These are phyloP conservation scores for Tetracladium marchalianum DNA, from an alignment of 495 filamentous ascomycete species.

Conservation along the genomic window DNA sequence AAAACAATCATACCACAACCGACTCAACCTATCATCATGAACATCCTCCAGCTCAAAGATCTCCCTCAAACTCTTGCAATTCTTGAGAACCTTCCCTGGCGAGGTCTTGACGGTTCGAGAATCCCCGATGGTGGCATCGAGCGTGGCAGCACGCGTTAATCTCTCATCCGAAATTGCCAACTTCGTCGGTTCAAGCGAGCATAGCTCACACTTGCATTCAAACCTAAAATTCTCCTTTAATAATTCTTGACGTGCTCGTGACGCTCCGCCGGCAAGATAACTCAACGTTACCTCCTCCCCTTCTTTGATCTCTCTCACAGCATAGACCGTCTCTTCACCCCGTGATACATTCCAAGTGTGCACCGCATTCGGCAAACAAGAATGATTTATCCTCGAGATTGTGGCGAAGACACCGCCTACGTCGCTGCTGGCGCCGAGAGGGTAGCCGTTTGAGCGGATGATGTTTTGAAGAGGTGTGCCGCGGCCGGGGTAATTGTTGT, in stretches of 20 bases:
- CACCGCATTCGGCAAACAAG: conserved; percentile 32
- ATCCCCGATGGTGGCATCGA: conserved; percentile 26
- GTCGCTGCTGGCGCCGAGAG: conserved; percentile 20
- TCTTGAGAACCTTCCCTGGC: conserved; percentile 20
- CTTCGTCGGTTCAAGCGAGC: conserved; percentile 19
- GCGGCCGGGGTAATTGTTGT: conserved; percentile 30
- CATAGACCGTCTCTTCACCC: conserved; percentile 27
- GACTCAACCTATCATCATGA: conserved; percentile 19
- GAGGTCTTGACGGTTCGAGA: conserved; percentile 11
- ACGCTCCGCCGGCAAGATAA: conserved; percentile 25
- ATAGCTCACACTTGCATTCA: conserved; percentile 29
- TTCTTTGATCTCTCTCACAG: conserved; percentile 26
- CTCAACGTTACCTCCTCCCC: conserved; percentile 33
- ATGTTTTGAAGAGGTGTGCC: conserved; percentile 24
- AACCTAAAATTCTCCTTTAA: conserved; percentile 30
- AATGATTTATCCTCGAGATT: conserved; percentile 31
- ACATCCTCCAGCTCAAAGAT: conserved; percentile 25
- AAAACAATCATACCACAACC: conserved; percentile 34
- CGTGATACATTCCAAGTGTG: conserved; percentile 29
- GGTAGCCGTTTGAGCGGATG: conserved; percentile 29
- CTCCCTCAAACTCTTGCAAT: conserved; percentile 19
- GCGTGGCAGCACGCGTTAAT: conserved; percentile 17
- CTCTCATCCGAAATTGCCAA: conserved; percentile 25
- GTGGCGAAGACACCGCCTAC: conserved; percentile 27
- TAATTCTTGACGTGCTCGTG: conserved; percentile 13